Conservation (phyloP, 129 eudicot species). For the Helianthus tuberosus region DNA sequence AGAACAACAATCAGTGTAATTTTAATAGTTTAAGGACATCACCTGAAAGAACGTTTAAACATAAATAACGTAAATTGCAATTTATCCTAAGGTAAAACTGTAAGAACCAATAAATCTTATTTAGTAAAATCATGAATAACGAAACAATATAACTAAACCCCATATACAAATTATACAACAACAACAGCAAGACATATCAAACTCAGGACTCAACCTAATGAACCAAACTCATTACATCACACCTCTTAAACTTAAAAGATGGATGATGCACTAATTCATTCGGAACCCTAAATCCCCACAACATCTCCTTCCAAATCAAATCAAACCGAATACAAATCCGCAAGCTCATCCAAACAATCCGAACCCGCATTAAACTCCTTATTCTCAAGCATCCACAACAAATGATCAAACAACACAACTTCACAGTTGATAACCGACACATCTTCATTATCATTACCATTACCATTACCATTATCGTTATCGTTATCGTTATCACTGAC, state of each 20-base stretch:
- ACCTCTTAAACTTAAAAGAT: constrained; percentile 8
- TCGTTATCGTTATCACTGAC: neutral
- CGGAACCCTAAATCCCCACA: neutral
- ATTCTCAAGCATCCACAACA: constrained; percentile 80
- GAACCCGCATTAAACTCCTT: constrained; percentile 50
- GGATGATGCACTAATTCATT: constrained; percentile 16
- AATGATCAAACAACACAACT: constrained; percentile 73
- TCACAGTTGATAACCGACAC: constrained; percentile 57
- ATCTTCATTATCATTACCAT: neutral
- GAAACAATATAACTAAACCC: neutral
- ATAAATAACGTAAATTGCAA: too few species aligned
- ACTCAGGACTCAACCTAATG: constrained; percentile 16
- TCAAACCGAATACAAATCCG: constrained; percentile 55
- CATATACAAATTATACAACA: constrained; percentile 17
- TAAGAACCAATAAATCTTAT: too few species aligned
- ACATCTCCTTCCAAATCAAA: neutral
- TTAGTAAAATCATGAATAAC: too few species aligned
- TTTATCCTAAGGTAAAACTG: too few species aligned
- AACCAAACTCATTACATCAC: constrained; percentile 27
- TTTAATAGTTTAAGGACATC: too few species aligned
- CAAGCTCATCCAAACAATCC: constrained; percentile 66
- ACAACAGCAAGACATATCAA: neutral
- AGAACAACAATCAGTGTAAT: too few species aligned
- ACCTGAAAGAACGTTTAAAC: too few species aligned
- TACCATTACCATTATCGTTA: too few species aligned